Conservation (phyloP, 73 alveolate genomes). For the Breviolum minutum region DNA sequence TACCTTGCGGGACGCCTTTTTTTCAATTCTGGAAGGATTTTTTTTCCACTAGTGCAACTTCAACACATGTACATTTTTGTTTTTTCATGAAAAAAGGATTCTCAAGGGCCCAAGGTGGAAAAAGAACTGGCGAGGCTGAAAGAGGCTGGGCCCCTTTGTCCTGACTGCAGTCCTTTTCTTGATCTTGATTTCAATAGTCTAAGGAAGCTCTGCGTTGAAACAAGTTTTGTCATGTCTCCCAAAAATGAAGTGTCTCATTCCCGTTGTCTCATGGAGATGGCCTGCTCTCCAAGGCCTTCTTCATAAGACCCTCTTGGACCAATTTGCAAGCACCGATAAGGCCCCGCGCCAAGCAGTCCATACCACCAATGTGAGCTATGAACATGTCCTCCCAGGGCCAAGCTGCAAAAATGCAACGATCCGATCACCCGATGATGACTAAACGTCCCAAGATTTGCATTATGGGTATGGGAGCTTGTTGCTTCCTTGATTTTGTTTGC, state of each 20-base stretch:
- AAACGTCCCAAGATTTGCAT: not conserved
- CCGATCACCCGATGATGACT: not conserved
- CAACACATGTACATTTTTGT: not conserved
- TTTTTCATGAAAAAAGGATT: not conserved
- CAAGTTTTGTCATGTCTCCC: not conserved
- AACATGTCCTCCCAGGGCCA: slow-evolving; percentile 52
- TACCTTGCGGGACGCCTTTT: not conserved
- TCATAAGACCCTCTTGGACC: slow-evolving; percentile 66
- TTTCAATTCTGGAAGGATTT: not conserved
- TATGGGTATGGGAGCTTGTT: not conserved
- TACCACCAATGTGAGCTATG: slow-evolving; percentile 94
- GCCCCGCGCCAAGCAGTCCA: slow-evolving; percentile 94
- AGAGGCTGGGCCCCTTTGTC: no score
- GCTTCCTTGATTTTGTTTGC: no score
- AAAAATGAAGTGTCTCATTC: not conserved
- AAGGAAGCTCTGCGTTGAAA: not conserved
- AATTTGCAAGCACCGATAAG: slow-evolving; percentile 85
- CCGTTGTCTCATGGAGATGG: not conserved
- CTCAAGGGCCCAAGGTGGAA: not conserved
- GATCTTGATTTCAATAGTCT: no score
- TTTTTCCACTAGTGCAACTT: no score
- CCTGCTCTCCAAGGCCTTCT: slow-evolving; percentile 83
- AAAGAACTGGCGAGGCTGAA: no score
- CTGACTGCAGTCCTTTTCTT: not conserved
- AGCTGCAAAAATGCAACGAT: no score